Evolutionary conservation across 768 basidiomycete genomes (phyloP).

Genomic region (Suillus bovinus): DNA sequence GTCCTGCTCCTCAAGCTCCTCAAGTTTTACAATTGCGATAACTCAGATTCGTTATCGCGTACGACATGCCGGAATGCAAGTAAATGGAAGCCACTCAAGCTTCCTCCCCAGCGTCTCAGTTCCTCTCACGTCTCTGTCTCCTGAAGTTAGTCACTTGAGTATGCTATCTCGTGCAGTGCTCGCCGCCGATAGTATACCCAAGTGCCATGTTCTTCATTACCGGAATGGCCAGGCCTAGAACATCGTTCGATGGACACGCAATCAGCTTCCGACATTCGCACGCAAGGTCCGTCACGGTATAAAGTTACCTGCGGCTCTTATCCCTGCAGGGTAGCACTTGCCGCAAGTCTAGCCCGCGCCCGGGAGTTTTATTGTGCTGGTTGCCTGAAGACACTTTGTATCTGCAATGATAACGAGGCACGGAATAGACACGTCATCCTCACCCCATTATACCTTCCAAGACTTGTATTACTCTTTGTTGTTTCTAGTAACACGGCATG

Average conservation of each 20-base stretch:
- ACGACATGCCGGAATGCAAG: slow-evolving; percentile 2
- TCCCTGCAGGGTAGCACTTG: not conserved
- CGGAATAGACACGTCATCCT: not conserved
- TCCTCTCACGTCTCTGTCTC: not conserved
- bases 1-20: not conserved
- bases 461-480: slow-evolving; percentile 70
- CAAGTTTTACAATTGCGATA: not conserved
- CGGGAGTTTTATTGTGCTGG: not conserved
- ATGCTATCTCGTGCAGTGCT: not conserved
- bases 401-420: not conserved
- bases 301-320: not conserved
- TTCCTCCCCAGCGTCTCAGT: slow-evolving; percentile 1
- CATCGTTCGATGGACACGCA: not conserved
- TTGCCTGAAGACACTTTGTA: not conserved
- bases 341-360: not conserved
- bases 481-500: slow-evolving; percentile 47
- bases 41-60: not conserved
- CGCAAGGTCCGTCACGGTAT: not conserved
- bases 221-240: not conserved
- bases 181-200: not conserved
- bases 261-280: not conserved
- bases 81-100: not conserved
- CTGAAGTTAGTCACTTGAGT: not conserved
- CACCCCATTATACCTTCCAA: slow-evolving; percentile 51
- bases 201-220: not conserved